Percentiles rank a stretch among this genome's conserved stretches.
Conservation (phyloP, 495 filamentous ascomycete genomes). For the Oleoguttula mirabilis region DNA sequence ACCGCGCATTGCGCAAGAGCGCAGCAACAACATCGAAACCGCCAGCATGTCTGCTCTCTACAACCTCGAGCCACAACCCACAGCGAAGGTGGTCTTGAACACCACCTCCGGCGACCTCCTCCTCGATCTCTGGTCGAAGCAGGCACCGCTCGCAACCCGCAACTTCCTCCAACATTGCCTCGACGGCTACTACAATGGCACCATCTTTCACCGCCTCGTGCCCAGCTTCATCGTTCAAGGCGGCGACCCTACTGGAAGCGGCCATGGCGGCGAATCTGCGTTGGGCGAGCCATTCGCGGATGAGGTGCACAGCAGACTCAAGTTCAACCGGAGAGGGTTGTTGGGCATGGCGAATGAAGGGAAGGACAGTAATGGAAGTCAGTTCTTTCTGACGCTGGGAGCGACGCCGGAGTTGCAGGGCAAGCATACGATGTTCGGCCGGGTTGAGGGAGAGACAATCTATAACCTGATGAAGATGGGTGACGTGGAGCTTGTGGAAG, state of each 20-base stretch:
- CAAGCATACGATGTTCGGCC: conserved; percentile 63
- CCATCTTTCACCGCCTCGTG: conserved; percentile 85
- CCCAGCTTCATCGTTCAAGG: conserved; percentile 90
- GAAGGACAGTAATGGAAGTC: conserved; percentile 76
- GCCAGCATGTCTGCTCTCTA: conserved; percentile 75
- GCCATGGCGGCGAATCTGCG: conserved; percentile 80
- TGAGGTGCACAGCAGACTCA: conserved; percentile 83
- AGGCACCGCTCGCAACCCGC: conserved; percentile 78
- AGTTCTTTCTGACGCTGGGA: conserved; percentile 90
- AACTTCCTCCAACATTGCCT: conserved; percentile 94
- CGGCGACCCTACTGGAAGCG: conserved; percentile 73
- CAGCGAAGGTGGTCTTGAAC: conserved; percentile 76
- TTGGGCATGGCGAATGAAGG: conserved; percentile 86
- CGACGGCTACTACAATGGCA: conserved; percentile 86
- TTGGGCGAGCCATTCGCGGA: conserved; percentile 78
- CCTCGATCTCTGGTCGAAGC: conserved; percentile 85
- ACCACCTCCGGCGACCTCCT: conserved; percentile 81
- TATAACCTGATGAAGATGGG: conserved; percentile 91
- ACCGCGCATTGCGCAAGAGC: too few species aligned
- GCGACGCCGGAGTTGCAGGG: conserved; percentile 73
- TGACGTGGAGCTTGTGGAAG: conserved; percentile 59
- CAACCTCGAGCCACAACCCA: conserved; percentile 86
- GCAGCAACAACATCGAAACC: too few species aligned
- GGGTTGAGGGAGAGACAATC: conserved; percentile 85
- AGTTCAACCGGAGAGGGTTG: conserved; percentile 83